These are phyloP conservation scores for Dactylellina parvicollis DNA, from an alignment of 2,329 filamentous ascomycete genomes.

Conservation along the genomic window DNA sequence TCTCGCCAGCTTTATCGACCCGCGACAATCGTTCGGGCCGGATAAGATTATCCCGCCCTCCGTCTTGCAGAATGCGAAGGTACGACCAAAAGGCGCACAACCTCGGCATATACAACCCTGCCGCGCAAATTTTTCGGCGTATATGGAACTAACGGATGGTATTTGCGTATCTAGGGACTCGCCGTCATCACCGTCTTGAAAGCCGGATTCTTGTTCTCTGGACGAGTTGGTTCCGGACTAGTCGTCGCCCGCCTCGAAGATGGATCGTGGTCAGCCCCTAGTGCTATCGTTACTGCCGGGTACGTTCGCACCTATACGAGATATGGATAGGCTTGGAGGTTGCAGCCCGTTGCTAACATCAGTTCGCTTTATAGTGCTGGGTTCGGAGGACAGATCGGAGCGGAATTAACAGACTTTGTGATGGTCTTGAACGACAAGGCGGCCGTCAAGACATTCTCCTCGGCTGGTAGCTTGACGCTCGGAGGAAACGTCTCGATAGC, in stretches of 20 bases:
- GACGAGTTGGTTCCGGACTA: conserved; percentile 81
- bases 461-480: conserved; percentile 87
- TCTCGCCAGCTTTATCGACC: conserved; percentile 91
- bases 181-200: conserved; percentile 88
- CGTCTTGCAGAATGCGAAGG: conserved; percentile 90
- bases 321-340: not conserved
- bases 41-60: conserved; percentile 96
- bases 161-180: conserved; percentile 68
- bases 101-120: not conserved
- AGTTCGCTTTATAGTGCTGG: conserved; percentile 69
- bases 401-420: conserved; percentile 92
- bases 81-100: conserved; percentile 60
- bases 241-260: conserved; percentile 82
- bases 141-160: not conserved
- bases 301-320: conserved; percentile 35
- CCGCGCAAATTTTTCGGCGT: not conserved
- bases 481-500: conserved; percentile 97
- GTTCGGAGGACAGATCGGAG: conserved; percentile 85
- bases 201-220: conserved; percentile 84
- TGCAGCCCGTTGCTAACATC: conserved; percentile 3
- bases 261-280: conserved; percentile 82
- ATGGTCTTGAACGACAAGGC: conserved; percentile 94
- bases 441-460: conserved; percentile 92
- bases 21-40: conserved; percentile 89
- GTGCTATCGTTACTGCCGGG: conserved; percentile 79